Evolutionary conservation across 1,284 basidiomycete species (phyloP).

Genomic region (Leucoagaricus sp.): DNA sequence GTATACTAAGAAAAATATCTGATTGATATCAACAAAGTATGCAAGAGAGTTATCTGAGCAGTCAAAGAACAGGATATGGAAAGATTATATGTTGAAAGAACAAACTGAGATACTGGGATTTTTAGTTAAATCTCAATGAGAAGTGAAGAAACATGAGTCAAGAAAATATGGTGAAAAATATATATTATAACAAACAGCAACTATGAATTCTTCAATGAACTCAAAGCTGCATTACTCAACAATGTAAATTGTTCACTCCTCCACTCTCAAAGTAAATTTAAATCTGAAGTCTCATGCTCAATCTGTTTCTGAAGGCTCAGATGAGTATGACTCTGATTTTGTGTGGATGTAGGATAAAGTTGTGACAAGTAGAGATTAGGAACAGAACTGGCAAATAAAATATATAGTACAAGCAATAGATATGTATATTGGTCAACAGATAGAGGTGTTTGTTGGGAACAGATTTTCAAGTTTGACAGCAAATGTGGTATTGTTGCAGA

Average conservation of each 20-base stretch:
- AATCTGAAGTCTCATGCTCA: neutral
- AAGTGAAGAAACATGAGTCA: slow-evolving; percentile 21
- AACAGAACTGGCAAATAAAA: slow-evolving; percentile 45
- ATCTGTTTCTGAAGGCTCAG: neutral
- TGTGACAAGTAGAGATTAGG: slow-evolving; percentile 46
- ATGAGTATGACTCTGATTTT: slow-evolving; percentile 1
- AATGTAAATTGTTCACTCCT: slow-evolving; percentile 34
- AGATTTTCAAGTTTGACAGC: slow-evolving; percentile 61
- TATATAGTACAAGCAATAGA: slow-evolving; percentile 51
- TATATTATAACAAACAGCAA: slow-evolving; percentile 62
- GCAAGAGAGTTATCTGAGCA: slow-evolving; percentile 10
- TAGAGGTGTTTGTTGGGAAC: slow-evolving; percentile 56
- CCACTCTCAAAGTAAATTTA: neutral
- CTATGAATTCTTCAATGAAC: slow-evolving; percentile 43
- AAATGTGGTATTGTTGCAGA: too few species aligned
- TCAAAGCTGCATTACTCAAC: slow-evolving; percentile 40
- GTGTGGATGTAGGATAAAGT: slow-evolving; percentile 25
- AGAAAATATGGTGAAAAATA: slow-evolving; percentile 34
- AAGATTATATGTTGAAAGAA: neutral
- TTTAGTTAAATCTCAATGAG: neutral
- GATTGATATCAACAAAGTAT: slow-evolving; percentile 10
- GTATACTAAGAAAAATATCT: slow-evolving; percentile 23
- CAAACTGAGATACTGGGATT: neutral
- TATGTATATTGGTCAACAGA: slow-evolving; percentile 51
- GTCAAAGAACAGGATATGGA: slow-evolving; percentile 11